phyloP scores from a whole-genome alignment of 805 yeast species.

The Yarrowia keelungensis region DNA sequence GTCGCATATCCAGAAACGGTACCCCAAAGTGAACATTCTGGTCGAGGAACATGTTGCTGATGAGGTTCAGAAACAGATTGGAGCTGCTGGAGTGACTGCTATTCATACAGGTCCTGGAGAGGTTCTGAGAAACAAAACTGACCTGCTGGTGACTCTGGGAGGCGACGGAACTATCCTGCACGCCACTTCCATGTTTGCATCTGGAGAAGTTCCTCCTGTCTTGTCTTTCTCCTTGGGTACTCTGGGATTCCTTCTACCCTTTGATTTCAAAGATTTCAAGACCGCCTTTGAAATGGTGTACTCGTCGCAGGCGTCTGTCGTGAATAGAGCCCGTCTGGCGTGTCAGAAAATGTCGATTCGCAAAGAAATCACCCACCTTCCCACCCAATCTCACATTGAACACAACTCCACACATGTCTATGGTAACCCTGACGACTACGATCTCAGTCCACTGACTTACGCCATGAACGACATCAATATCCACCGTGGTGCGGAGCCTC shows the following conservation, averaged over 20 bases:
- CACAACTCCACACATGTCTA: conserved; percentile 27
- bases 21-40: conserved; percentile 79
- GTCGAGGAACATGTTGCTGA: conserved; percentile 76
- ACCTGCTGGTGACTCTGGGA: conserved; percentile 85
- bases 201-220: conserved; percentile 78
- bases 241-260: conserved; percentile 86
- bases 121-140: conserved; percentile 71
- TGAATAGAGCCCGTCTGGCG: conserved; percentile 79
- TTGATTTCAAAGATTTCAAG: conserved; percentile 69
- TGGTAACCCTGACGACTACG: conserved; percentile 33
- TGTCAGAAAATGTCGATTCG: conserved; percentile 55
- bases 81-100: conserved; percentile 5
- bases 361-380: conserved; percentile 37
- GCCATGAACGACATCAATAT: conserved; percentile 93
- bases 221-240: conserved; percentile 90
- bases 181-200: conserved; percentile 79
- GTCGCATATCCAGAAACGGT: conserved; percentile 50
- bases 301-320: conserved; percentile 69
- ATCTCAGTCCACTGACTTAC: conserved; percentile 55
- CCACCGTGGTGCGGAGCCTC: conserved; percentile 89
- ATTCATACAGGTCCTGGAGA: conserved; percentile 65
- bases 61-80: conserved; percentile 56
- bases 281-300: conserved; percentile 71
- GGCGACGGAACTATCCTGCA: conserved; percentile 94
- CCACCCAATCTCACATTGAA: conserved; percentile 29